phyloP scores from a whole-genome alignment of 345 rosid genomes.

The Psidium friedrichsthalianum region DNA sequence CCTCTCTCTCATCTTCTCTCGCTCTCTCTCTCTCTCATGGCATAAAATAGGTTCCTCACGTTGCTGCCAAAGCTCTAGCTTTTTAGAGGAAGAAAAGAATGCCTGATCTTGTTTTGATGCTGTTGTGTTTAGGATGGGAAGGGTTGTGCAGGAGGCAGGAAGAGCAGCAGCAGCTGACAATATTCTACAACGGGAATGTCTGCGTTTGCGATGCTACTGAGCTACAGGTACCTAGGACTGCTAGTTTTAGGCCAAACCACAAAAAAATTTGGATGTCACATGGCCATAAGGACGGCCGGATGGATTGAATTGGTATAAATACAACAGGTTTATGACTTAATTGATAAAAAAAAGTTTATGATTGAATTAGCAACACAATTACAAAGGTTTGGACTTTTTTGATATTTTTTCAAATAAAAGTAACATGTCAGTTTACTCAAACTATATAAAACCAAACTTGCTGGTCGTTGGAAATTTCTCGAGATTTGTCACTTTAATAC shows the following conservation, averaged over 20 bases:
- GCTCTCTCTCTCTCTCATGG: background rate
- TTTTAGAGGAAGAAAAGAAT: background rate
- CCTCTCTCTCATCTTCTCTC: too few relatives aligned
- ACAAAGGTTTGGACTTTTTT: too few relatives aligned
- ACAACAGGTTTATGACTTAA: too few relatives aligned
- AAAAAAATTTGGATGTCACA: too few relatives aligned
- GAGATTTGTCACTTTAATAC: background rate
- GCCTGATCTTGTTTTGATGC: background rate
- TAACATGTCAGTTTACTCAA: background rate
- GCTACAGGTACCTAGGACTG: conserved; percentile 17
- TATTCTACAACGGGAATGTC: conserved; percentile 36
- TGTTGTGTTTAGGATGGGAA: background rate
- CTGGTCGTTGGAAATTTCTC: background rate
- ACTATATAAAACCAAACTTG: background rate
- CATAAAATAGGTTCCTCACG: background rate
- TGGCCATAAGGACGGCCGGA: too few relatives aligned
- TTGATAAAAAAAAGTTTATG: too few relatives aligned
- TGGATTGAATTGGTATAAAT: too few relatives aligned
- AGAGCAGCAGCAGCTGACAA: conserved; percentile 24
- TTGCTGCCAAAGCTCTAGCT: background rate
- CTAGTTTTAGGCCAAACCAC: background rate
- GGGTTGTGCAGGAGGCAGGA: background rate
- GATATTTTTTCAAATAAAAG: background rate
- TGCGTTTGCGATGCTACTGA: conserved; percentile 40
- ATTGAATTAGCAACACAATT: too few relatives aligned